These are phyloP conservation scores for Aspergillus sp. DNA, from an alignment of 2,329 filamentous ascomycete genomes.

Conservation along the genomic window DNA sequence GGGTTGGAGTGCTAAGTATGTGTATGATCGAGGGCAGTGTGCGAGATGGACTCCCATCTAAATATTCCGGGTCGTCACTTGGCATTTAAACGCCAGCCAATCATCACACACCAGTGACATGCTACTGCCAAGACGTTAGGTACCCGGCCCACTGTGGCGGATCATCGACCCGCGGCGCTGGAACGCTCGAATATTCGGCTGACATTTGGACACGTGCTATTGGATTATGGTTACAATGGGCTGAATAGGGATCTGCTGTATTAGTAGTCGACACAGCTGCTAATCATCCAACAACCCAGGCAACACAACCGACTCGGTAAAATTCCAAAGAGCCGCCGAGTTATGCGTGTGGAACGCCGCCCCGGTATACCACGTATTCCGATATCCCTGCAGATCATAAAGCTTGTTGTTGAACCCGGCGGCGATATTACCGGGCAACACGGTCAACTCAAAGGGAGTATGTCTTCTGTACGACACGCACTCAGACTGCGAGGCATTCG, in stretches of 20 bases:
- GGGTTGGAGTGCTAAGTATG: not conserved
- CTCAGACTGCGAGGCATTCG: conserved; percentile 4
- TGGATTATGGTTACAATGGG: no score
- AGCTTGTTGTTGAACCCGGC: not conserved
- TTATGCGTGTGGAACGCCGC: not conserved
- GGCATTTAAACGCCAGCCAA: not conserved
- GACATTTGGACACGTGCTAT: no score
- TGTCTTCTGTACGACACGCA: conserved; percentile 6
- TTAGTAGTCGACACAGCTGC: no score
- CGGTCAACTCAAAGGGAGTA: not conserved
- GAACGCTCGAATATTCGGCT: no score
- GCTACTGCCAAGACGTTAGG: no score
- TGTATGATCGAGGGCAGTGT: no score
- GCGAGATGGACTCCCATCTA: not conserved
- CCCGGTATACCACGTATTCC: not conserved
- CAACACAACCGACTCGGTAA: no score
- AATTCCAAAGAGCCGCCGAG: not conserved
- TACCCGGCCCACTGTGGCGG: no score
- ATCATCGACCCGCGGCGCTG: no score
- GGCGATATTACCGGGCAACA: not conserved
- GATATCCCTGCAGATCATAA: not conserved
- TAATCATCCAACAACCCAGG: no score
- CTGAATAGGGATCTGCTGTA: no score
- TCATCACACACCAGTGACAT: not conserved
- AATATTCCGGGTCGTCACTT: not conserved